These are phyloP conservation scores for Acorus gramineus DNA, from an alignment of 106 monocot genomes.

Conservation along the genomic window DNA sequence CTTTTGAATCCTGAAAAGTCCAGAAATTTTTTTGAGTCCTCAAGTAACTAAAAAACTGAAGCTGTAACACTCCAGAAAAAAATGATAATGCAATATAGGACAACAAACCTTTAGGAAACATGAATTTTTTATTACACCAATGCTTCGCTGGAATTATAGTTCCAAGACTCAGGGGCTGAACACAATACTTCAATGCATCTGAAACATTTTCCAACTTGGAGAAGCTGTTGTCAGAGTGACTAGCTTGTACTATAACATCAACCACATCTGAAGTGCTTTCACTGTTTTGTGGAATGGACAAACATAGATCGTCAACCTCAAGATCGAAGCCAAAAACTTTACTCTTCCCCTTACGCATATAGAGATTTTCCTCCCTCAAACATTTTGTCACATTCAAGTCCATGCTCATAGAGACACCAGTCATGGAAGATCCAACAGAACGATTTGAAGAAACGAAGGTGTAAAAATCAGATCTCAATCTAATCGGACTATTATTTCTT, in stretches of 20 bases:
- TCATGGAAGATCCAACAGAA: conserved; percentile 10
- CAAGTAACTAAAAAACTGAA: neutral
- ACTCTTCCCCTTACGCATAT: conserved; percentile 7
- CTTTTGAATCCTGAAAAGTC: conserved; percentile 71
- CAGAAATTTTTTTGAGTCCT: no score
- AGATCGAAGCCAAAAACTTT: conserved; percentile 57
- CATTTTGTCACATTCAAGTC: conserved; percentile 23
- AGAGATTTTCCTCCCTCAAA: conserved; percentile 18
- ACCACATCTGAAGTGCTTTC: conserved; percentile 1
- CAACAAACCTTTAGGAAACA: conserved; percentile 74
- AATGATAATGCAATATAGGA: neutral
- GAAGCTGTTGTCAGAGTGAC: neutral
- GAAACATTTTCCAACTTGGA: neutral
- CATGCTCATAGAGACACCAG: conserved; percentile 2
- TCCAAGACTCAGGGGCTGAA: conserved; percentile 55
- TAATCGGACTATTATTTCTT: conserved; percentile 1
- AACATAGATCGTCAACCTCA: conserved; percentile 7
- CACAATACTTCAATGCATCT: conserved; percentile 8
- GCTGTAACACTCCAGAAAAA: neutral
- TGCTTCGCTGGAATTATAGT: conserved; percentile 36
- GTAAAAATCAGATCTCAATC: conserved; percentile 18
- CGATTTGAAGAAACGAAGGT: conserved; percentile 15
- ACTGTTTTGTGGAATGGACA: conserved; percentile 8
- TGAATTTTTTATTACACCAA: conserved; percentile 70
- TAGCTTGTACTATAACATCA: neutral